Evolutionary conservation across 495 filamentous ascomycete genomes (phyloP).

Genomic region (Corynascus novoguineensis): DNA sequence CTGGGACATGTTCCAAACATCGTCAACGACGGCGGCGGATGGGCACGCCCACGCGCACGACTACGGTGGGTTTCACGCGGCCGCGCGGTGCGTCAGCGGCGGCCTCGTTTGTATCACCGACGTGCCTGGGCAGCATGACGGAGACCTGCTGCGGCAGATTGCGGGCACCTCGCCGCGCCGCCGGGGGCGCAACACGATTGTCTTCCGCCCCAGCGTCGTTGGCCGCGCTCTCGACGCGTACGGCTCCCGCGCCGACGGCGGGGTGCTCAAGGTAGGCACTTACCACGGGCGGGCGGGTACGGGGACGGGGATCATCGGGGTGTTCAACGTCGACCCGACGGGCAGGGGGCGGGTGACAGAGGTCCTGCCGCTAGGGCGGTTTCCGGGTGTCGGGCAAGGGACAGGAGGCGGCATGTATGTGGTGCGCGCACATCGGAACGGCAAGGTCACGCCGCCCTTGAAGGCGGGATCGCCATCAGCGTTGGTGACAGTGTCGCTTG

Average conservation of each 20-base stretch:
- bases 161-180: conserved; percentile 59
- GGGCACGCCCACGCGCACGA: no score
- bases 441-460: conserved; percentile 52
- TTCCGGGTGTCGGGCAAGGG: conserved; percentile 58
- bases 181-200: conserved; percentile 66
- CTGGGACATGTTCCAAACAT: conserved; percentile 99
- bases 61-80: conserved; percentile 78
- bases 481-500: conserved; percentile 55
- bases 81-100: conserved; percentile 81
- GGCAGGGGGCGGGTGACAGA: conserved; percentile 52
- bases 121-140: conserved; percentile 70
- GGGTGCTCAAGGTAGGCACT: conserved; percentile 71
- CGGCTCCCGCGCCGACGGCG: conserved; percentile 55
- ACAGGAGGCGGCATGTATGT: conserved; percentile 49
- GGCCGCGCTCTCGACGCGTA: conserved; percentile 70
- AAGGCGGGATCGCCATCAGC: conserved; percentile 33
- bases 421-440: conserved; percentile 65
- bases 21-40: no score
- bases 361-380: conserved; percentile 61
- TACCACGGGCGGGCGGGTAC: conserved; percentile 56
- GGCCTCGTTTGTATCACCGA: conserved; percentile 95
- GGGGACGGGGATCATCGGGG: conserved; percentile 70
- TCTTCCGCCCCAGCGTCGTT: conserved; percentile 66
- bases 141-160: conserved; percentile 70
- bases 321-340: conserved; percentile 66